Evolutionary conservation across 148 eudicot species (phyloP).

Genomic region (Polygonum maritimum): DNA sequence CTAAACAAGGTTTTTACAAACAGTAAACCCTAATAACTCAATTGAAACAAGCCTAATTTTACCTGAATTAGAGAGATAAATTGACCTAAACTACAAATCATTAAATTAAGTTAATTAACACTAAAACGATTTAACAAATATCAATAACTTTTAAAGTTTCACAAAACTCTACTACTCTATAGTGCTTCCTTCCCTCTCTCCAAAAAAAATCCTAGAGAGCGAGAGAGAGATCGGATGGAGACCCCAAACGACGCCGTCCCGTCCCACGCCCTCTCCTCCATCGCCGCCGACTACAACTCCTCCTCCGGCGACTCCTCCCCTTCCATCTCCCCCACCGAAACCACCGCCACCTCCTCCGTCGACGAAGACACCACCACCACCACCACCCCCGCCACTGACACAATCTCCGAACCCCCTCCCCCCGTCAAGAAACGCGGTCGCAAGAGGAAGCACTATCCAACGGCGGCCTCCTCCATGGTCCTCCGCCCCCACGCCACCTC

Average conservation of each 20-base stretch:
- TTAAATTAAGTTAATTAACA: no score
- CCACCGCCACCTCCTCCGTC: constrained; percentile 20
- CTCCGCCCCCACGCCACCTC: constrained; percentile 46
- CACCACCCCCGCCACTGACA: background rate
- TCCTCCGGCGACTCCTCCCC: constrained; percentile 33
- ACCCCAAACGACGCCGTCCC: constrained; percentile 8
- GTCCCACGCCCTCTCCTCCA: constrained; percentile 10
- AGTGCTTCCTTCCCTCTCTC: background rate
- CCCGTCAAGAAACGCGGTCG: constrained; percentile 52
- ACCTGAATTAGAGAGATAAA: no score
- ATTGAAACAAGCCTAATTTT: no score
- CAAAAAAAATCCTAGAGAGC: background rate
- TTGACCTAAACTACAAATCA: no score
- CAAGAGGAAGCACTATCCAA: constrained; percentile 64
- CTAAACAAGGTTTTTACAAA: no score
- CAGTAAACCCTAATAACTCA: no score
- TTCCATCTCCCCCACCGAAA: constrained; percentile 18
- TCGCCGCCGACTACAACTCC: constrained; percentile 12
- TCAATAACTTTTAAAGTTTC: no score
- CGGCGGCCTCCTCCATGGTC: constrained; percentile 48
- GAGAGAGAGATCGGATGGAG: background rate
- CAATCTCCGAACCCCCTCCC: constrained; percentile 21
- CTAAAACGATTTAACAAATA: no score
- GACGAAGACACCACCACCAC: constrained; percentile 25
- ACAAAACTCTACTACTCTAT: no score